These are phyloP conservation scores for Polygonum aviculare DNA, from an alignment of 148 eudicot species.

Conservation along the genomic window DNA sequence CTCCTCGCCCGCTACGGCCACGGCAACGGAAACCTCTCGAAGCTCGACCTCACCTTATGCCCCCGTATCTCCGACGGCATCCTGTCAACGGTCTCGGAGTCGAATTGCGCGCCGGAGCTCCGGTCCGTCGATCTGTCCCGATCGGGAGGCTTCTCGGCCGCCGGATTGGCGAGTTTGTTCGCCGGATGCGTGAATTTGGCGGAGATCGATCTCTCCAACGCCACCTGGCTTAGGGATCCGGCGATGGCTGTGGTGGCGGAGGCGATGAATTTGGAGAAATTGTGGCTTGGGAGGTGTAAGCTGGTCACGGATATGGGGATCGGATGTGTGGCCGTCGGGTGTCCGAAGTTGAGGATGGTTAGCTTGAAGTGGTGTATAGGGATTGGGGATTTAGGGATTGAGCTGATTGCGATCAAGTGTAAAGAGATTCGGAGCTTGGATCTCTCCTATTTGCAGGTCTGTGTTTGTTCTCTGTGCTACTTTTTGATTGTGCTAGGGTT, in stretches of 20 bases:
- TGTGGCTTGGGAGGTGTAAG: slow-evolving; percentile 77
- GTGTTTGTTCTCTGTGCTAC: background rate
- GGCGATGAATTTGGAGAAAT: slow-evolving; percentile 57
- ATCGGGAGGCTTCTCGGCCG: slow-evolving; percentile 48
- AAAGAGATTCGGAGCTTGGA: slow-evolving; percentile 61
- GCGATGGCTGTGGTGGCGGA: slow-evolving; percentile 61
- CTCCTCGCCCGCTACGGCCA: slow-evolving; percentile 37
- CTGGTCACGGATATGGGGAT: slow-evolving; percentile 85
- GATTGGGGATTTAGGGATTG: slow-evolving; percentile 90
- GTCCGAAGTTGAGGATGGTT: slow-evolving; percentile 56
- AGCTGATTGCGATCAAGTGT: slow-evolving; percentile 81
- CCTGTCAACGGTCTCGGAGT: slow-evolving; percentile 17
- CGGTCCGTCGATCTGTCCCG: slow-evolving; percentile 50
- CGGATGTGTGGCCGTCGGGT: slow-evolving; percentile 95
- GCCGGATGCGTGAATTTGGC: slow-evolving; percentile 42
- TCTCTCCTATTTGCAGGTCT: slow-evolving; percentile 88
- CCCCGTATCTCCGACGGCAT: slow-evolving; percentile 56
- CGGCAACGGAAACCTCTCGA: slow-evolving; percentile 14
- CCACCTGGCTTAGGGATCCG: slow-evolving; percentile 46
- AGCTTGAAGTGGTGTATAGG: slow-evolving; percentile 88
- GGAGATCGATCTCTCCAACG: slow-evolving; percentile 69
- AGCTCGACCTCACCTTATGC: slow-evolving; percentile 59
- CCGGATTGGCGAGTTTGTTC: slow-evolving; percentile 50
- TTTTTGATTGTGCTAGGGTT: background rate
- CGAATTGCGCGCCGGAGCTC: slow-evolving; percentile 19